A percentile compares a stretch with the other conserved stretches of the same genome.
phyloP scores from a whole-genome alignment of 306 rosid genomes.

The Prinsepia uniflora region DNA sequence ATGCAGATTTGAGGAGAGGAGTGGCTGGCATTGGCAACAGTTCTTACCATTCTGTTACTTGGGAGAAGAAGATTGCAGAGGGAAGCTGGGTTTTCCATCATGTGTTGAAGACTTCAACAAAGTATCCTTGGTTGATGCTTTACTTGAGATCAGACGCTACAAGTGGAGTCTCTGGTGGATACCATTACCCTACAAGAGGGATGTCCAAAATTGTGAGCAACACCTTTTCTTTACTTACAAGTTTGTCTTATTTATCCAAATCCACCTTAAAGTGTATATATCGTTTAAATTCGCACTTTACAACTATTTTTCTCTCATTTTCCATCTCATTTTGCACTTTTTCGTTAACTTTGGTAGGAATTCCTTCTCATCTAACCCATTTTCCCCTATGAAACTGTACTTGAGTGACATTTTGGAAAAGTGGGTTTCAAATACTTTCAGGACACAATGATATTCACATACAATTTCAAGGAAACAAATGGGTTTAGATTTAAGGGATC shows the following conservation, averaged over 20 bases:
- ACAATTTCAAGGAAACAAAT: too few relatives aligned
- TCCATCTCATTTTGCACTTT: too few relatives aligned
- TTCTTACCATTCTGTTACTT: constrained; percentile 50
- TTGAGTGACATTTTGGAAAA: too few relatives aligned
- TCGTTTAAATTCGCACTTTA: too few relatives aligned
- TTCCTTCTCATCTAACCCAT: too few relatives aligned
- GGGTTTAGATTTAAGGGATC: too few relatives aligned
- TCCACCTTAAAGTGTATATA: too few relatives aligned
- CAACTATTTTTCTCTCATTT: too few relatives aligned
- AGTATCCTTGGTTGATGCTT: constrained; percentile 66
- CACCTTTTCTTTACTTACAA: neutral
- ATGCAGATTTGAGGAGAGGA: constrained; percentile 23
- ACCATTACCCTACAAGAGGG: constrained; percentile 52
- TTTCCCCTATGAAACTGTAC: too few relatives aligned
- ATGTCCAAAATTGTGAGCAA: constrained; percentile 54
- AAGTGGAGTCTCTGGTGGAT: constrained; percentile 45
- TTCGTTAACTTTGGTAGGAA: too few relatives aligned
- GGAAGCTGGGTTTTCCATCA: constrained; percentile 55
- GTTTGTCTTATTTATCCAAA: neutral
- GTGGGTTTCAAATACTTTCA: too few relatives aligned
- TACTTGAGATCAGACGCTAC: constrained; percentile 65
- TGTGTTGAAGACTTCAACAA: constrained; percentile 50
- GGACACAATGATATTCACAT: too few relatives aligned
- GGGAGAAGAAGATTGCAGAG: constrained; percentile 43
- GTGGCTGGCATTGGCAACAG: constrained; percentile 24